Evolutionary conservation across 257 asterid genomes (phyloP).

Genomic region (Plantago elongata): DNA sequence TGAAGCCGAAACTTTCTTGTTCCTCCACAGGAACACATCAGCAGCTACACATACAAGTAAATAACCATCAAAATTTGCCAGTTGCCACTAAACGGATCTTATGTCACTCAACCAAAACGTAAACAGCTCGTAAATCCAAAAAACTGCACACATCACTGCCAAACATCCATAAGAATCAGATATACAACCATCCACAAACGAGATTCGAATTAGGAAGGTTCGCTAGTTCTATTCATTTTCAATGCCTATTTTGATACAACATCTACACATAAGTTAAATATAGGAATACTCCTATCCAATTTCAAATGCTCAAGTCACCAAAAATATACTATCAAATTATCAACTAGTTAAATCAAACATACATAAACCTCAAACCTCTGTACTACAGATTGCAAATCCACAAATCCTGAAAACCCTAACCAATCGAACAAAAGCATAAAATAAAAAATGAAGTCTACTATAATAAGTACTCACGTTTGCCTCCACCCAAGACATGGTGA

Average conservation of each 20-base stretch:
- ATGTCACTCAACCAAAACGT: background rate
- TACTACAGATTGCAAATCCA: background rate
- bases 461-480: constrained; percentile 52
- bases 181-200: no score
- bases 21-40: constrained; percentile 88
- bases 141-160: background rate
- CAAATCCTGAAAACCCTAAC: background rate
- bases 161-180: no score
- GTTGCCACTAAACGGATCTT: background rate
- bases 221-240: no score
- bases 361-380: no score
- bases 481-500: constrained; percentile 81
- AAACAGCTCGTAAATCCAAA: background rate
- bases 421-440: constrained; percentile 4
- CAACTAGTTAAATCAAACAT: no score
- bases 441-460: background rate
- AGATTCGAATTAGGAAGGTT: no score
- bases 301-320: no score
- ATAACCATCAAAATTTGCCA: background rate
- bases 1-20: constrained; percentile 70
- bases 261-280: no score
- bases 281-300: no score
- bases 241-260: no score
- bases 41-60: constrained; percentile 45
- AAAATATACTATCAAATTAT: no score